Evolutionary conservation across 805 yeast genomes (phyloP).

Genomic region (Candida chauliodis): DNA sequence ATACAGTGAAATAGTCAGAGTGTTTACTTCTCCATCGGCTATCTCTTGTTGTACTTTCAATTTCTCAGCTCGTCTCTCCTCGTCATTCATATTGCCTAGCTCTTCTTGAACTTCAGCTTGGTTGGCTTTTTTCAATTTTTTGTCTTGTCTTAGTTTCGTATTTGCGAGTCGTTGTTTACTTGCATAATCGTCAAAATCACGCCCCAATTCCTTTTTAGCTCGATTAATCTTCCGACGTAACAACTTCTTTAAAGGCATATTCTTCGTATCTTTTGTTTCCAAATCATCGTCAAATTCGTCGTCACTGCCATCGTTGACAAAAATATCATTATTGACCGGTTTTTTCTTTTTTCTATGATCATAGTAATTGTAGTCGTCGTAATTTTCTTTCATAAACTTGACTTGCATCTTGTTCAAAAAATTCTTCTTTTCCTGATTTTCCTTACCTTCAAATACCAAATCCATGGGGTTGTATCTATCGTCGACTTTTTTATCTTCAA

Average conservation of each 20-base stretch:
- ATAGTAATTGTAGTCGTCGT: constrained; percentile 34
- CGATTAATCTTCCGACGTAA: constrained; percentile 16
- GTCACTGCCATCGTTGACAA: constrained; percentile 15
- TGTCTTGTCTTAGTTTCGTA: constrained; percentile 1
- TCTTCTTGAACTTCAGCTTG: constrained; percentile 7
- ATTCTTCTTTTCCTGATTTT: constrained; percentile 19
- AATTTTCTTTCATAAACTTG: constrained; percentile 28
- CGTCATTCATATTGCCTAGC: constrained; percentile 10
- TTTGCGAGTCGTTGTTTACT: constrained; percentile 16
- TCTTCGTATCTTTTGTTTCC: constrained; percentile 11
- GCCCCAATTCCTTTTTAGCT: constrained; percentile 23
- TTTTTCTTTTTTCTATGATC: constrained; percentile 13
- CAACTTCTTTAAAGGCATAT: constrained; percentile 7
- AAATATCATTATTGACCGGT: constrained; percentile 15
- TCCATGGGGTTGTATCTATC: constrained; percentile 38
- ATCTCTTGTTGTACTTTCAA: constrained; percentile 4
- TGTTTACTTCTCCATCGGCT: neutral
- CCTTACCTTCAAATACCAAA: constrained; percentile 31
- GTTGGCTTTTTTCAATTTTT: neutral
- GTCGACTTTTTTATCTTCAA: constrained; percentile 25
- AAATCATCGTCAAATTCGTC: constrained; percentile 16
- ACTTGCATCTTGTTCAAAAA: constrained; percentile 26
- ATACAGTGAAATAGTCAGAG: neutral
- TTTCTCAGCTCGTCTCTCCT: constrained; percentile 10
- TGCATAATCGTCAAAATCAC: constrained; percentile 18